Conservation (phyloP, 2,329 filamentous ascomycete species). For the Ceratocystis lukuohia region DNA sequence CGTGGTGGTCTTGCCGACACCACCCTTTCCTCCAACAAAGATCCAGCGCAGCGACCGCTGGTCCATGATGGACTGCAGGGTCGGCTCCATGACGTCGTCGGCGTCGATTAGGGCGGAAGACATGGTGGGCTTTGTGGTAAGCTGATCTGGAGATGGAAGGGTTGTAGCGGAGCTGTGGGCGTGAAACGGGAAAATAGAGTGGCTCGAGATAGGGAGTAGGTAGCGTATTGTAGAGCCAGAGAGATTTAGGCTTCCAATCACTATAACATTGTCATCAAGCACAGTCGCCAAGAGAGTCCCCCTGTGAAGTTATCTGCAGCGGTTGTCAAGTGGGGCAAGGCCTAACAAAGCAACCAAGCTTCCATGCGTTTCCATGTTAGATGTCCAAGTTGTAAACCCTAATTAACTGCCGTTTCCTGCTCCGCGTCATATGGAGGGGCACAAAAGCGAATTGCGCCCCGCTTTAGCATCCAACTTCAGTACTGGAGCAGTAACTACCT, state of each 20-base stretch:
- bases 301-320: background rate
- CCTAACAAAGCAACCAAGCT: background rate
- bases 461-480: background rate
- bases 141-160: background rate
- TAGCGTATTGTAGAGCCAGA: background rate
- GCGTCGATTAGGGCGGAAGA: slow-evolving; percentile 30
- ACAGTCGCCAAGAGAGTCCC: background rate
- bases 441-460: background rate
- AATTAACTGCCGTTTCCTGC: background rate
- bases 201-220: background rate
- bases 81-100: slow-evolving; percentile 75
- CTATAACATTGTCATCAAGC: background rate
- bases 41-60: slow-evolving; percentile 96
- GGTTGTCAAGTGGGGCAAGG: background rate
- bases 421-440: background rate
- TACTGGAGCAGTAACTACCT: background rate
- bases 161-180: background rate
- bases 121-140: slow-evolving; percentile 24
- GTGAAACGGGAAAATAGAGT: background rate
- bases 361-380: background rate
- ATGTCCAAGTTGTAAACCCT: background rate
- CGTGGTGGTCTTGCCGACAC: slow-evolving; percentile 98
- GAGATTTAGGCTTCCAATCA: background rate
- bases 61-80: slow-evolving; percentile 86
- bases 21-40: slow-evolving; percentile 96